Percentiles rank a stretch among this genome's conserved stretches.
phyloP scores from a whole-genome alignment of 2,329 filamentous ascomycete genomes.

The Orbilia javanica region DNA sequence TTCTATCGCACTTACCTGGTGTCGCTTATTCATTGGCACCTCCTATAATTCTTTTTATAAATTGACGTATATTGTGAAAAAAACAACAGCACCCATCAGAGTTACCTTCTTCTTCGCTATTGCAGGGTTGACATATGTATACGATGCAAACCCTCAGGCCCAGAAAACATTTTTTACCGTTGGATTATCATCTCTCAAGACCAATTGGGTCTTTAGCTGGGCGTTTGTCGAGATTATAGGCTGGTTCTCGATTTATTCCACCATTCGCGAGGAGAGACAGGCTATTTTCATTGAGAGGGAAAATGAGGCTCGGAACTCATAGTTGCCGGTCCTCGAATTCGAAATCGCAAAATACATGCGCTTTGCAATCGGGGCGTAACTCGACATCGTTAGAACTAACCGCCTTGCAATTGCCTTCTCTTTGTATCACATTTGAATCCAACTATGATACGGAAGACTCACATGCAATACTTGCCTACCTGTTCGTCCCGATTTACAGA shows the following conservation, averaged over 20 bases:
- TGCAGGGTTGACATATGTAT: constrained; percentile 47
- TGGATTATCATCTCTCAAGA: constrained; percentile 41
- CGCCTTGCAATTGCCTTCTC: no score
- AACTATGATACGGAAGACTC: not conserved
- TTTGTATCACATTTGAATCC: no score
- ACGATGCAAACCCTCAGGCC: constrained; percentile 28
- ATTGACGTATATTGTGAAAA: not conserved
- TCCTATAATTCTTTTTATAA: no score
- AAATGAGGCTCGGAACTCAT: constrained; percentile 19
- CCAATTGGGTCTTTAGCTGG: constrained; percentile 57
- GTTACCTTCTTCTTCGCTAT: constrained; percentile 53
- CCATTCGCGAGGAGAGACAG: constrained; percentile 51
- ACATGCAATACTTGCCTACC: no score
- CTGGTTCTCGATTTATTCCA: constrained; percentile 55
- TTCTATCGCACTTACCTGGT: not conserved
- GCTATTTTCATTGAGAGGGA: constrained; percentile 49
- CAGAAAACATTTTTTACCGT: constrained; percentile 26
- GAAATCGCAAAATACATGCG: not conserved
- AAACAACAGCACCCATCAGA: constrained; percentile 33
- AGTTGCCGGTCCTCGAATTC: not conserved
- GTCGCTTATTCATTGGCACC: not conserved
- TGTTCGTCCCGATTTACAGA: no score
- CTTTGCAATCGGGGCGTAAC: not conserved
- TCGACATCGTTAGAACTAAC: not conserved
- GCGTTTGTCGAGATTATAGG: constrained; percentile 49